Percentiles rank a stretch among this genome's conserved stretches.
These are phyloP conservation scores for Lasiodiplodia citricola DNA, from an alignment of 2,329 filamentous ascomycete species.

Conservation along the genomic window DNA sequence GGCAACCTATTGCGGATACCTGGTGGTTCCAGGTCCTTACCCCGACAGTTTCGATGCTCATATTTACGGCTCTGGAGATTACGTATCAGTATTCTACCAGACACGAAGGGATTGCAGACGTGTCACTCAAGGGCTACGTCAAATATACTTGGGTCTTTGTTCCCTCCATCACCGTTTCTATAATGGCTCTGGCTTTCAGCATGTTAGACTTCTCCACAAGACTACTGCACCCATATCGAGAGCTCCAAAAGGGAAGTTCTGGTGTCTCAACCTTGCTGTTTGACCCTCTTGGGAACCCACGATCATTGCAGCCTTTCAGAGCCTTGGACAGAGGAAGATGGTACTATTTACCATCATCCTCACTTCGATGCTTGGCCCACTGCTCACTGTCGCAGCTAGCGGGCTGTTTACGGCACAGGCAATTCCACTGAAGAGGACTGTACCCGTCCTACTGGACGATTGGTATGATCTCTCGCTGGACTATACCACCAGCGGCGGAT, in stretches of 20 bases:
- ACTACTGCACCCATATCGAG: not conserved
- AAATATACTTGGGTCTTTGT: not conserved
- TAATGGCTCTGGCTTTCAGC: not conserved
- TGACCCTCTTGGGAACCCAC: not conserved
- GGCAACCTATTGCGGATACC: not conserved
- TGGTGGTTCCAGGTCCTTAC: not conserved
- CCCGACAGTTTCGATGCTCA: not conserved
- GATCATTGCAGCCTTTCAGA: not conserved
- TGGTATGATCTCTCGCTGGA: not conserved
- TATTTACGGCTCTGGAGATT: not conserved
- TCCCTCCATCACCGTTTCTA: not conserved
- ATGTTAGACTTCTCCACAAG: not conserved
- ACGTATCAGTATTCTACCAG: not conserved
- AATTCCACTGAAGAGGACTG: not conserved
- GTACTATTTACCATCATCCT: not conserved
- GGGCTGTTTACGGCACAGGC: not conserved
- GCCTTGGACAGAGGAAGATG: not conserved
- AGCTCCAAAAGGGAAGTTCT: not conserved
- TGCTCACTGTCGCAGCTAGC: not conserved
- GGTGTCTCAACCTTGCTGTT: not conserved
- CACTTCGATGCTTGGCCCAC: not conserved
- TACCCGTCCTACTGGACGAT: not conserved
- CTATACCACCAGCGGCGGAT: not conserved
- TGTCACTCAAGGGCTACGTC: not conserved
- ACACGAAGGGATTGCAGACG: not conserved